Evolutionary conservation across 2,329 filamentous ascomycete species (phyloP), one percentile per base, ranked within the genome.

Genomic region (Colletotrichum echinochloae): DNA sequence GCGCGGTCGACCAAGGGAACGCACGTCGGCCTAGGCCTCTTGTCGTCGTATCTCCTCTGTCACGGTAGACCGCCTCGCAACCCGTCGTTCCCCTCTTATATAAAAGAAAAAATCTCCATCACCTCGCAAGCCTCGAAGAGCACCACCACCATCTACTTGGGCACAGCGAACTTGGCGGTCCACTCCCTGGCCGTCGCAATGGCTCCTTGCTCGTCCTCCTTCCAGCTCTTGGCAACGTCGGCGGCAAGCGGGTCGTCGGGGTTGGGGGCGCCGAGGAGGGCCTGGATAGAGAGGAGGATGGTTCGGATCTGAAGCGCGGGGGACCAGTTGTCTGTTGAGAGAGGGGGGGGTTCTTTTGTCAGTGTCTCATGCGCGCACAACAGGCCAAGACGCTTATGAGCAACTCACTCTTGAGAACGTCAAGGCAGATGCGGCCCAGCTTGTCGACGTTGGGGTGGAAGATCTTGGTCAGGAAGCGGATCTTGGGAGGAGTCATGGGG

Each of bases 381-480:
- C 5, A 33, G 37, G 9, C 20, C 9, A 6, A 18, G 60, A 46
- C 46, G 28, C 9, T 57, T 30, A 52, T 56, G 66, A 66, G 73
- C 14, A 11, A 76, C 89, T 76, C 85, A 97, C 96, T 97, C 87
- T 99, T 99, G 68, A 99, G 84, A 41, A 99, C 96, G 80, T 99
- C 96, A 60, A 99, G 85, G 80, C 97, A 99, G 83, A 99, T 99
- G 71, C 96, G 92, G 71, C 96, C 96, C 2, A 99, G 90, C 83
- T 97, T 97, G 81, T 99, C 96, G 76, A 99, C 98, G 81, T 99
- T 99, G 62, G 96, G 96, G 81, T 99, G 97, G 83, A 98, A 99
- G 81, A 99, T 98, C 84, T 97, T 98, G 76, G 97, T 99, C 61
- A 99, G 87, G 83, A 99, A 99, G 65, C 96, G 93, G 79, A 99